Evolutionary conservation across 2,329 filamentous ascomycete species (phyloP).

Genomic region (Ophiostoma montium): DNA sequence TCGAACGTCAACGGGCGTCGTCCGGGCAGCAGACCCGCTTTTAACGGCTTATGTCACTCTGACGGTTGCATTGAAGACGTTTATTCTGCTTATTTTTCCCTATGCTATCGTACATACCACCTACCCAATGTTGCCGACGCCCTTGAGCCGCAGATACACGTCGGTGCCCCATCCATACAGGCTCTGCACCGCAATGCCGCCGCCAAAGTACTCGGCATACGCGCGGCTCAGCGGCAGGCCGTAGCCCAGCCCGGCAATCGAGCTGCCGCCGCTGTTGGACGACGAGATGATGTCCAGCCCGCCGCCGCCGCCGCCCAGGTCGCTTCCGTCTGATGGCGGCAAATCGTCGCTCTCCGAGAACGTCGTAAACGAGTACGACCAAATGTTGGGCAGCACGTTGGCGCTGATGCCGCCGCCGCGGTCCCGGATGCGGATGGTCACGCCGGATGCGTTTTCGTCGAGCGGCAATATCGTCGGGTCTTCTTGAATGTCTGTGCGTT

Average conservation of each 20-base stretch:
- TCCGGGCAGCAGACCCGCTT: too few species aligned
- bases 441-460: conserved; percentile 58
- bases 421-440: conserved; percentile 91
- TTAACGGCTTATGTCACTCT: too few species aligned
- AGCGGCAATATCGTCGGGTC: conserved; percentile 34
- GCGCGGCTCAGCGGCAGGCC: conserved; percentile 80
- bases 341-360: conserved; percentile 55
- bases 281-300: conserved; percentile 64
- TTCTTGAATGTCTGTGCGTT: neutral
- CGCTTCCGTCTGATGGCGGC: conserved; percentile 14
- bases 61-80: neutral
- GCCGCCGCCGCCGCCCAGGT: conserved; percentile 49
- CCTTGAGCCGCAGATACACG: conserved; percentile 52
- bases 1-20: too few species aligned
- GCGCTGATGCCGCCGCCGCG: conserved; percentile 87
- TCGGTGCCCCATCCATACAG: conserved; percentile 82
- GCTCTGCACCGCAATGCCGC: conserved; percentile 88
- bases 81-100: neutral
- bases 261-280: conserved; percentile 58
- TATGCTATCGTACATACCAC: neutral
- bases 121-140: conserved; percentile 40
- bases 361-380: conserved; percentile 96
- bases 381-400: conserved; percentile 72
- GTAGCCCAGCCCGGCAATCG: conserved; percentile 87
- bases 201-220: conserved; percentile 97